Percentiles rank a stretch among this genome's conserved stretches.
Evolutionary conservation across 1,284 basidiomycete species (phyloP).

Genomic region (Inonotus obliquus): DNA sequence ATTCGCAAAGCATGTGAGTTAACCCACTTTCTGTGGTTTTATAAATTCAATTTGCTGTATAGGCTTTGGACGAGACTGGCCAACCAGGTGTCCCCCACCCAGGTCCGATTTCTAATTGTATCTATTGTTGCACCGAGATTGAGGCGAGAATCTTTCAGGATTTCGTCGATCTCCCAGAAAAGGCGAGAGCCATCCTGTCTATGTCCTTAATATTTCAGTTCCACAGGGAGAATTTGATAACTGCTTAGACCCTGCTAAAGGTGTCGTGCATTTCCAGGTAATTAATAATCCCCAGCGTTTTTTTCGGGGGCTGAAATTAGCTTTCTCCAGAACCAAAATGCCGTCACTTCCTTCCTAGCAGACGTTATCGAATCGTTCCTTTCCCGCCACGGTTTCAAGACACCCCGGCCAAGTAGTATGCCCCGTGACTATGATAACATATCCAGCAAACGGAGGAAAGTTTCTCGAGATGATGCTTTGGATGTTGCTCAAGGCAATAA

Average conservation of each 20-base stretch:
- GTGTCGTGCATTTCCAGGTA: constrained; percentile 64
- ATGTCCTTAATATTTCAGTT: constrained; percentile 71
- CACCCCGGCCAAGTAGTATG: constrained; percentile 5
- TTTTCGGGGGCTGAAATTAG: neutral
- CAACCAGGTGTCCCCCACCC: constrained; percentile 41
- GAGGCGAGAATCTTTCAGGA: constrained; percentile 30
- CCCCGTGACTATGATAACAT: constrained; percentile 22
- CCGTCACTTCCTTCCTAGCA: constrained; percentile 51
- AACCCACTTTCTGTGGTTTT: neutral
- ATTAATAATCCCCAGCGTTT: constrained; percentile 19
- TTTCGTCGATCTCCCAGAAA: constrained; percentile 69
- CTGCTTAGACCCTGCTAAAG: constrained; percentile 73
- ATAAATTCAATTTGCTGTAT: neutral
- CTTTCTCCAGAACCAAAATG: constrained; percentile 44
- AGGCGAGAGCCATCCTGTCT: constrained; percentile 71
- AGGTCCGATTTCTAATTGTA: constrained; percentile 32
- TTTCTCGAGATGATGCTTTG: constrained; percentile 26
- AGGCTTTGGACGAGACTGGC: constrained; percentile 64
- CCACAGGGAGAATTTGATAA: constrained; percentile 69
- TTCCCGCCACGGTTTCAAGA: constrained; percentile 53
- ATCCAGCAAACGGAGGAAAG: constrained; percentile 38
- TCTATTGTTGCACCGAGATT: constrained; percentile 4
- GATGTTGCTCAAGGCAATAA: neutral
- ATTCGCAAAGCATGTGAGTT: constrained; percentile 61
- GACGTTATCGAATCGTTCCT: constrained; percentile 64